A percentile compares a stretch with the other conserved stretches of the same genome.
phyloP scores from a whole-genome alignment of 331 rosid genomes.

The Quercus tomentella region DNA sequence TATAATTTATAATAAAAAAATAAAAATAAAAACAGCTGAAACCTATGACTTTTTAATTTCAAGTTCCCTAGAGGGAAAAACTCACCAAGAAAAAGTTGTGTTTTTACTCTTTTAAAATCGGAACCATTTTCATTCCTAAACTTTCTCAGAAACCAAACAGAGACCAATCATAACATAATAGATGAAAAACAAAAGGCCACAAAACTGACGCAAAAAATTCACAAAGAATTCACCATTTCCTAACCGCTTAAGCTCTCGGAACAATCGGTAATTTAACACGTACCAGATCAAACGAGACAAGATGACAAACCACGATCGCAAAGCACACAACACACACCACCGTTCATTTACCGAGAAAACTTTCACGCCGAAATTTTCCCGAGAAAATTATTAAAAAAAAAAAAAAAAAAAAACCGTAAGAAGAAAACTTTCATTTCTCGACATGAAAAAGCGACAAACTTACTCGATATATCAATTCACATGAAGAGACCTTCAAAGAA shows the following conservation, averaged over 20 bases:
- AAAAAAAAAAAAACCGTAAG: too few species aligned
- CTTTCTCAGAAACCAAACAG: constrained; percentile 7
- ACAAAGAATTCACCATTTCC: background rate
- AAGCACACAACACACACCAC: background rate
- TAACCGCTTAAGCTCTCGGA: too few species aligned
- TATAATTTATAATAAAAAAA: background rate
- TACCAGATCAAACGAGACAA: background rate
- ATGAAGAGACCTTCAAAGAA: background rate
- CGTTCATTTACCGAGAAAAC: background rate
- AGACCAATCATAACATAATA: background rate
- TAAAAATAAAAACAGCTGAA: background rate
- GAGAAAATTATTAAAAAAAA: too few species aligned
- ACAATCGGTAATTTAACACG: too few species aligned
- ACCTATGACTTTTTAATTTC: background rate
- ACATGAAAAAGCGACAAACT: background rate
- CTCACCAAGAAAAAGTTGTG: background rate
- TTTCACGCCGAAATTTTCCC: background rate
- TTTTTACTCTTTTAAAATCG: too few species aligned
- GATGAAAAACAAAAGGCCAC: background rate
- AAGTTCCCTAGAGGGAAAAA: background rate
- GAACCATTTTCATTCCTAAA: background rate
- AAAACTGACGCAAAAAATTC: background rate
- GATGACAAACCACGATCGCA: background rate
- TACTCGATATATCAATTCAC: background rate
- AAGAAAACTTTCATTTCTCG: background rate